Evolutionary conservation across 2,329 filamentous ascomycete genomes (phyloP), one percentile per base, ranked within the genome.

Genomic region (Ascochyta viciae-villosae): DNA sequence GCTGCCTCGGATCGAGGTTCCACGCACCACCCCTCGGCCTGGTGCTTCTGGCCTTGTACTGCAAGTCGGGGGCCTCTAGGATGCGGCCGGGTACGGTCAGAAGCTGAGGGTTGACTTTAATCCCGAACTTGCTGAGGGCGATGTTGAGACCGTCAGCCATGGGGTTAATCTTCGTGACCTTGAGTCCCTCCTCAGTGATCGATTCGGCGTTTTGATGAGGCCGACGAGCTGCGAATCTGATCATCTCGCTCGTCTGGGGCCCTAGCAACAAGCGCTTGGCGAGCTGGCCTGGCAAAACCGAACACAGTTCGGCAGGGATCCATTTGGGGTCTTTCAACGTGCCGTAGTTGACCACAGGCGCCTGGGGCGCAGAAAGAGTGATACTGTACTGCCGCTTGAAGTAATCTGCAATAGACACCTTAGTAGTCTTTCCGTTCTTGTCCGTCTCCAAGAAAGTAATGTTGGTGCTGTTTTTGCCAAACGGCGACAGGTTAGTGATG

Each of bases 21-120:
- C 90, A 95, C 1, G 82, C 81, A 0, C 88, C 90, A n/a, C 77
- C 75, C 1, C 51, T 59, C 0, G 83, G 76, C 1, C 46, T 68
- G 6, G 82, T 54, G 46, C 63, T 53, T 15, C 50, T 60, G 15
- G 38, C 59, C 19, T 70, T 58, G 67, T 96, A 96, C 2, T 77
- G 71, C 26, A 96, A 76, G 0, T 61, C 66, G 0, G 92, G 92
- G 0, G 85, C 68, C 0, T 66, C 38, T 0, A 96, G 81, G 37
- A 94, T 83, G 6, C 92, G 87, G 1, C 86, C 93, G 0, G 81
- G 80, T 0, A 96, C 89, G 0, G 89, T 89, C 31, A 96, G 79
- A 31, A 96, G 81, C 1, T 79, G 74, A 12, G 83, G 82, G 6
- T 78, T 80, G 3, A 92, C 82, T 1, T 76, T 75, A 57, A 96